phyloP scores from a whole-genome alignment of 148 eudicot species.

The Fagopyrum tataricum region DNA sequence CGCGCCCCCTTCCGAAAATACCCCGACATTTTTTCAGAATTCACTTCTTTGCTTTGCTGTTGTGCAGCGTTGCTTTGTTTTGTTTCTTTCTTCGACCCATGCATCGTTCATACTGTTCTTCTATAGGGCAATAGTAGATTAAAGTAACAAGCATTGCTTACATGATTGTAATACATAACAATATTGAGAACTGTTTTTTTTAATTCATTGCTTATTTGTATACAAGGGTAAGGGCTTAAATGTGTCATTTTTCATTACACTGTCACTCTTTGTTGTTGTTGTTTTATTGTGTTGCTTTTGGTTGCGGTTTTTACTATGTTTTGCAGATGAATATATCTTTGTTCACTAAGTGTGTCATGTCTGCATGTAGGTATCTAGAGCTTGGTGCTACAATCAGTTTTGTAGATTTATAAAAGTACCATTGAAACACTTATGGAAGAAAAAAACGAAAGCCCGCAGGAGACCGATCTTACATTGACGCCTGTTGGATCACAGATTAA shows the following conservation, averaged over 20 bases:
- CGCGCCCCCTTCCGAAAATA: background rate
- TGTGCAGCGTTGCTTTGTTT: background rate
- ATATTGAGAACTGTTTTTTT: background rate
- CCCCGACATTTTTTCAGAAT: background rate
- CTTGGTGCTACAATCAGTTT: background rate
- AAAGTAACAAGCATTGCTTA: background rate
- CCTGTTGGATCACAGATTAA: background rate
- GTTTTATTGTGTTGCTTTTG: background rate
- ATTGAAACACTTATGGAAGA: background rate
- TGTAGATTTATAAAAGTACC: background rate
- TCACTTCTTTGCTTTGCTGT: background rate
- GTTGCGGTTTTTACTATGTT: background rate
- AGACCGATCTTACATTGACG: background rate
- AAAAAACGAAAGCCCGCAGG: background rate
- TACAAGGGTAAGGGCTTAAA: background rate
- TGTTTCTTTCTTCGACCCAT: background rate
- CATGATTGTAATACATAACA: background rate
- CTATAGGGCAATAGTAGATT: background rate
- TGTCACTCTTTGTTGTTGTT: background rate
- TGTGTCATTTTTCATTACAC: background rate
- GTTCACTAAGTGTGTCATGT: background rate
- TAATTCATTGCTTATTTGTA: background rate
- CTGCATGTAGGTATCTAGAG: slow-evolving; percentile 3
- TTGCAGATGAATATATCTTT: background rate
- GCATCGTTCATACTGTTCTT: background rate